phyloP scores from a whole-genome alignment of 129 eudicot genomes.

The Pulicaria dysenterica region DNA sequence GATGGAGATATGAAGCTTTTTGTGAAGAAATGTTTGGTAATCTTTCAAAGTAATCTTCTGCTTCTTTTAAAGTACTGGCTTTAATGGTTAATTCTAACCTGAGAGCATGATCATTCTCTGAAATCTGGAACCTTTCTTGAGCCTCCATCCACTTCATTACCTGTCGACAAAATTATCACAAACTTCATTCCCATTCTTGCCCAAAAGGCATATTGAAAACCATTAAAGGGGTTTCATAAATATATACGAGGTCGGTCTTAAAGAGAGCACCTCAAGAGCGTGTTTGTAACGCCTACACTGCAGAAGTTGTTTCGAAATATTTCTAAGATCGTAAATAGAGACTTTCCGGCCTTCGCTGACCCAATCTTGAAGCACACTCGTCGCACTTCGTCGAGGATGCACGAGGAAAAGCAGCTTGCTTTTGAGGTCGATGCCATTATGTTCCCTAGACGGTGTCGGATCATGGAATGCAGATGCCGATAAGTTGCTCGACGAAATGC shows the following conservation, averaged over 20 bases:
- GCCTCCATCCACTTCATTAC: constrained; percentile 59
- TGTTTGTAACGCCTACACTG: constrained; percentile 44
- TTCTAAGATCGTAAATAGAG: constrained; percentile 49
- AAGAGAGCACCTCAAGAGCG: constrained; percentile 47
- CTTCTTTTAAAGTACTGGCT: constrained; percentile 38
- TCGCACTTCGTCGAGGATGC: constrained; percentile 42
- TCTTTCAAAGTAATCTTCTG: constrained; percentile 52
- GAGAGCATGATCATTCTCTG: constrained; percentile 49
- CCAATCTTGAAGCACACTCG: constrained; percentile 50
- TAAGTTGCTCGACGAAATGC: constrained; percentile 44
- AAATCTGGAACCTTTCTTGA: constrained; percentile 36
- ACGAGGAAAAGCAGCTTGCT: constrained; percentile 29
- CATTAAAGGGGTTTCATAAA: not conserved
- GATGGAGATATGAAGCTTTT: constrained; percentile 56
- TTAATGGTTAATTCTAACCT: constrained; percentile 48
- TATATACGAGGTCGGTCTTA: not conserved
- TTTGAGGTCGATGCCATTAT: constrained; percentile 27
- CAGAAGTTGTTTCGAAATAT: constrained; percentile 38
- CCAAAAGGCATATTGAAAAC: not conserved
- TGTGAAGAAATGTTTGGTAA: constrained; percentile 40
- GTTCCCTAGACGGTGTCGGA: not conserved
- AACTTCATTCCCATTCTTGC: not conserved
- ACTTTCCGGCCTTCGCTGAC: constrained; percentile 47
- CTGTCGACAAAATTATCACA: constrained; percentile 25
- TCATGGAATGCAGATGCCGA: constrained; percentile 18